Evolutionary conservation across 768 basidiomycete genomes (phyloP), one percentile per base, ranked within the genome.

Genomic region (Tremella yokohamensis): DNA sequence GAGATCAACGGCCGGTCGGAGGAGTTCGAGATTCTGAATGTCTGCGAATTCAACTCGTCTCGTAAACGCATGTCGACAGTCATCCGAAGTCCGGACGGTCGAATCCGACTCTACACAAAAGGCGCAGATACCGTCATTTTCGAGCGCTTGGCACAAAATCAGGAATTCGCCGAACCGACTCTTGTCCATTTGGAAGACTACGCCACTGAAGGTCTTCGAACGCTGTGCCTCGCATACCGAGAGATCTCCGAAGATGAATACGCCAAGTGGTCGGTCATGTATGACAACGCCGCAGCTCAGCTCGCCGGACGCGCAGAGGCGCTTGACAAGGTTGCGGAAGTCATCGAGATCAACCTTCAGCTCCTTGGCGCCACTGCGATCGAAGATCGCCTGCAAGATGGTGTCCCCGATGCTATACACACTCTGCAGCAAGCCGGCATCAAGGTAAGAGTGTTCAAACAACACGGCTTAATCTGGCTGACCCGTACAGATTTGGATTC

Each of bases 1-100:
- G 86, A 88, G 40, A 81, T 93, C 56, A 80, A 83, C 50, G 91
- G 90, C 18, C 77, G 80, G 54, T 78, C 81, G 0, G 82, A 84
- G 56, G 91, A 98, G 73, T 98, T 85, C 73, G 85, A 97, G 70
- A 84, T 98, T 56, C 78, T 99, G 58, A 98, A 98, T 71, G 87
- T 99, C 44, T 96, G 93, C 83, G 96, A 98, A 78, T 99, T 99
- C 82, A 98, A 98, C 74, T 96, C 91, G 20, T 90, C 91, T 3
- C 84, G 96, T 51, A 98, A 99, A 72, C 84, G 96, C 58, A 98
- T 99, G 96, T 98, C 96, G 24, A 94, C 93, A 1, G 78, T 99
- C 65, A 83, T 99, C 29, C 84, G 91, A 20, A 82, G 83, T 22
- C 87, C 93, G 0, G 85, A 90, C 63, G 92, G 94, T 48, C 85